Base-by-base conservation (phyloP, 768 basidiomycete species). In the Amanita fuliginea region DNA sequence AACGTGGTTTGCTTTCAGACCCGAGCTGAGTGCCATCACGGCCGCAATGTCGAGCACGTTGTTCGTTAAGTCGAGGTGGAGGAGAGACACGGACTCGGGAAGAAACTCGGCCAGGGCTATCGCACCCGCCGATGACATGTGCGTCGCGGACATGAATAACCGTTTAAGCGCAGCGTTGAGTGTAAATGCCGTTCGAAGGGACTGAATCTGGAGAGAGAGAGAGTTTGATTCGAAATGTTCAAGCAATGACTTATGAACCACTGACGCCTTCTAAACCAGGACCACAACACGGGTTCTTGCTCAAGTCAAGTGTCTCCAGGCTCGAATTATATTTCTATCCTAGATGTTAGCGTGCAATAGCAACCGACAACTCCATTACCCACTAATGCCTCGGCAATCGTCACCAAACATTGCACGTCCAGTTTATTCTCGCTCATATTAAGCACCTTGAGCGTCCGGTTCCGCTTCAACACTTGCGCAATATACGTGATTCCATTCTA, bases 51-150 rank as follows among this genome's bases (percentile, higher is more conserved):
- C 92, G 28, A 98, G 68, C 5, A 72, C 64, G 62, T 95, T 95
- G 56, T 75, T 68, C 0, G 92, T 96, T 24, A 96, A 67, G 64
- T 97, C 96, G 47, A 99, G 80, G 63, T 98, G 94, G 0, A 97
- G 72, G 4, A 99, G 72, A 0, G 85, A 86, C 14, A 74, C 76
- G 0, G 88, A 83, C 62, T 98, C 94, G 0, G 94, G 93, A 0
- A 98, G 77, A 69, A 96, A 98, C 63, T 98, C 95, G 2, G 95
- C 96, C 1, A 98, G 76, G 0, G 91, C 86, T 54, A 98, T 98
- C 0, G 95, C 94, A 1, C 92, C 93, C 0, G 82, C 70, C 0
- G 88, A 86, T 0, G 78, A 77, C 59, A 98, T 76, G 3, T 72
- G 70, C 0, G 94, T 96, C 2, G 83, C 80, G 6, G 90, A 86